Percentiles rank a stretch among this genome's conserved stretches.
Conservation (phyloP, 192 early-diverging fungal species). For the Ambispora gerdemannii region DNA sequence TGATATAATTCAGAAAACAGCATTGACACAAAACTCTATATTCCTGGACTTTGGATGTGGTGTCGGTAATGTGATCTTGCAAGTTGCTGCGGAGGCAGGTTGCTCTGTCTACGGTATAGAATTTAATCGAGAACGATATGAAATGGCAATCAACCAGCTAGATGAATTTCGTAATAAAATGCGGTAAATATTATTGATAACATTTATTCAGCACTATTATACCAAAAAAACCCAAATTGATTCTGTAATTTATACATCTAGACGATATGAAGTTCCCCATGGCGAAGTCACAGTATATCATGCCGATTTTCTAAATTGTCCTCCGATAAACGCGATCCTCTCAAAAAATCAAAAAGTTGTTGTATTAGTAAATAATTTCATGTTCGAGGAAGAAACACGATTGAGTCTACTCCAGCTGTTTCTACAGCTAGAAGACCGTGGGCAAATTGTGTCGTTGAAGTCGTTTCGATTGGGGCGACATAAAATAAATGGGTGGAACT, state of each 20-base stretch:
- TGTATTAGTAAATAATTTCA: background rate
- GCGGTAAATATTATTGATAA: background rate
- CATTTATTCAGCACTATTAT: background rate
- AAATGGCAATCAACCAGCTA: constrained; percentile 73
- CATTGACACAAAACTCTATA: constrained; percentile 58
- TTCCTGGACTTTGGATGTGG: constrained; percentile 96
- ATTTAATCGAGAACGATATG: constrained; percentile 81
- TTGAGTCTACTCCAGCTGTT: background rate
- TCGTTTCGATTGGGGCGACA: background rate
- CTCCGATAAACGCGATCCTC: background rate
- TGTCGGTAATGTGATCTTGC: constrained; percentile 94
- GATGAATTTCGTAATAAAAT: constrained; percentile 62
- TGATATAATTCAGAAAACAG: constrained; percentile 74
- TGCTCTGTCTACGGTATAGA: constrained; percentile 86
- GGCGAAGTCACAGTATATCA: background rate
- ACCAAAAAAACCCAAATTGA: no score
- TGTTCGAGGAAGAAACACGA: background rate
- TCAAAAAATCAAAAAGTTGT: background rate
- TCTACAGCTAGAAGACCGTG: background rate
- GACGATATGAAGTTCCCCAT: background rate
- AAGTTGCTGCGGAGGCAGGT: constrained; percentile 86
- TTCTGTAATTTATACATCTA: no score
- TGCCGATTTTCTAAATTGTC: background rate
- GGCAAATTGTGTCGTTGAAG: background rate
- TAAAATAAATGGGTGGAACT: background rate